Base-by-base conservation (phyloP, 371 early-diverging fungal species). In the Furculomyces boomerangus region DNA sequence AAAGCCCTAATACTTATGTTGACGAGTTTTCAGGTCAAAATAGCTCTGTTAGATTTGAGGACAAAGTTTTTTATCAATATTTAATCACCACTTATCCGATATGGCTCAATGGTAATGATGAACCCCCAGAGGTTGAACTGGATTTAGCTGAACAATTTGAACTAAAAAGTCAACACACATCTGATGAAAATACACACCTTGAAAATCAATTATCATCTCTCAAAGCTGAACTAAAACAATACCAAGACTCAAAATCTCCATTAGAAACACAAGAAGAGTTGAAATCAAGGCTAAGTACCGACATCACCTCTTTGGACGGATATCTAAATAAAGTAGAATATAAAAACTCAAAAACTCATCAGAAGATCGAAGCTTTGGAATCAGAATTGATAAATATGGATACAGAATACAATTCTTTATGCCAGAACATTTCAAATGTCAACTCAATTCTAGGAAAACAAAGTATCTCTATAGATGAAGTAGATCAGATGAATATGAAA, bases 401-500 rank as follows among this genome's bases (percentile, higher is more conserved):
- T 51, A 35, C 58, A 28, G 63, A 60, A 53, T 58, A 61, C 37
- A 47, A 62, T 45, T 30, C 49, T n/a, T 50, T 70, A 48, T 60
- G 66, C 37, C 55, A 56, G 40, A 64, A 66, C 16, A 61, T 58
- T 52, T 53, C 51, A 0, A 66, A 67, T n/a, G 58, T 80, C 40
- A 65, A 73, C 53, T 49, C 57, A 7, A 57, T 70, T 13, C 83
- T 89, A 16, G 79, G 83, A 45, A 61, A 67, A 43, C 90, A 89
- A 64, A 77, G 79, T 54, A 78, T 89, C 24, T 81, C 79, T 32
- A 77, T 81, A 20, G 83, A 78, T 39, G 88, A 88, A 64, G 76
- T 86, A 2, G 81, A 84, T 50, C 75, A 81, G 40, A 86, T 90
- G 87, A 86, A 74, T 41, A 65, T 73, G 7, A 85, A 89, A 64